A percentile compares a stretch with the other conserved stretches of the same genome.
Conservation (phyloP, 495 filamentous ascomycete genomes). For the Viridothelium virens region DNA sequence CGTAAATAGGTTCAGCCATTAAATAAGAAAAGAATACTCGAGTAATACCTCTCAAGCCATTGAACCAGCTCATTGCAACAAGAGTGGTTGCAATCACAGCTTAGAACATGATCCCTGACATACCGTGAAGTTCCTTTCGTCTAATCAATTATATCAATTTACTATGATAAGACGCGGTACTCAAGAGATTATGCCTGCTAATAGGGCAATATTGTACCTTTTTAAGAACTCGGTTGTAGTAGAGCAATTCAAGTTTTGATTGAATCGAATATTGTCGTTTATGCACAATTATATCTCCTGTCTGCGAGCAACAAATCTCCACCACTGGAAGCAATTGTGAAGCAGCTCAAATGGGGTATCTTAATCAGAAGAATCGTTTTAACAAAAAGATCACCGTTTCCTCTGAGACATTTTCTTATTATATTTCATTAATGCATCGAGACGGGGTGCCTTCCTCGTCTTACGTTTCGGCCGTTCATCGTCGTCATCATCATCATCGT, state of each 20-base stretch:
- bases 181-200: too few species aligned
- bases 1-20: not conserved
- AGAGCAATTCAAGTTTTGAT: too few species aligned
- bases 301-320: not conserved
- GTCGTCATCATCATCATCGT: not conserved
- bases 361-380: not conserved
- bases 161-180: too few species aligned
- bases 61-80: not conserved
- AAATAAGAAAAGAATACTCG: not conserved
- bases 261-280: not conserved
- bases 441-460: not conserved
- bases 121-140: too few species aligned
- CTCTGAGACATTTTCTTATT: constrained; percentile 6
- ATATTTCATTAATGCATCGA: not conserved
- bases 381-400: not conserved
- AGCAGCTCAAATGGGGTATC: not conserved
- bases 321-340: not conserved
- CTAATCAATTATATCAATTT: too few species aligned
- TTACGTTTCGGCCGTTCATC: not conserved
- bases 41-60: not conserved
- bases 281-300: not conserved
- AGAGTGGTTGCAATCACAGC: too few species aligned
- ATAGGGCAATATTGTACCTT: too few species aligned
- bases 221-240: too few species aligned
- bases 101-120: too few species aligned